Conservation (phyloP, 1,284 basidiomycete genomes). For the Tetrapyrgos nigripes region DNA sequence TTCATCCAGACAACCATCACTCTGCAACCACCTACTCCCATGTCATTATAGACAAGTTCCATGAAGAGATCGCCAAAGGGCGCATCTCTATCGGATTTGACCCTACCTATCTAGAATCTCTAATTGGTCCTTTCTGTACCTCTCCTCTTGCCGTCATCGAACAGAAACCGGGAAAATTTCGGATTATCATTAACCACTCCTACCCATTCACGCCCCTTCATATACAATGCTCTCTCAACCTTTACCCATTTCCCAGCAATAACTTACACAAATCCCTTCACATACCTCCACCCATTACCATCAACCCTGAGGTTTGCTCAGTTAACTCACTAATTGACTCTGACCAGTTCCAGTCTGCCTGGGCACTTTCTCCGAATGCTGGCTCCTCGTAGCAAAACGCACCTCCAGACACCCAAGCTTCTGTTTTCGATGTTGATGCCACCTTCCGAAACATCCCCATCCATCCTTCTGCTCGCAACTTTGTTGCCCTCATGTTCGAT, state of each 20-base stretch:
- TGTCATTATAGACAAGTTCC: conserved; percentile 9
- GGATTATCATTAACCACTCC: not conserved
- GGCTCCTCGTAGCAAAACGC: conserved; percentile 5
- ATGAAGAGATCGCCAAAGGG: not conserved
- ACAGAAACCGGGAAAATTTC: not conserved
- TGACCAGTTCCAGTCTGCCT: conserved; percentile 6
- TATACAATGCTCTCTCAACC: too few relatives aligned
- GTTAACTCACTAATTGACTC: conserved; percentile 10
- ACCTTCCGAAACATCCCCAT: conserved; percentile 13
- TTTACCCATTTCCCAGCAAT: not conserved
- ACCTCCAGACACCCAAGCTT: conserved; percentile 24
- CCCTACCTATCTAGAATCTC: not conserved
- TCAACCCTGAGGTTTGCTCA: not conserved
- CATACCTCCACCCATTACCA: not conserved
- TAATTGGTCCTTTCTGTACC: too few relatives aligned
- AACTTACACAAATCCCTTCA: not conserved
- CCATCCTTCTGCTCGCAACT: too few relatives aligned
- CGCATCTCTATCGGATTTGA: not conserved
- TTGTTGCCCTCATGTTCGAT: too few relatives aligned
- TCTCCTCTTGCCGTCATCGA: not conserved
- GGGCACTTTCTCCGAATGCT: conserved; percentile 12
- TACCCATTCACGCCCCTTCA: not conserved
- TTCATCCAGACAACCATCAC: too few relatives aligned
- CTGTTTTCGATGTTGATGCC: too few relatives aligned
- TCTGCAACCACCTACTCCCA: too few relatives aligned